Base-by-base conservation (phyloP, 2,329 filamentous ascomycete species). In the Aspergillus sp. region DNA sequence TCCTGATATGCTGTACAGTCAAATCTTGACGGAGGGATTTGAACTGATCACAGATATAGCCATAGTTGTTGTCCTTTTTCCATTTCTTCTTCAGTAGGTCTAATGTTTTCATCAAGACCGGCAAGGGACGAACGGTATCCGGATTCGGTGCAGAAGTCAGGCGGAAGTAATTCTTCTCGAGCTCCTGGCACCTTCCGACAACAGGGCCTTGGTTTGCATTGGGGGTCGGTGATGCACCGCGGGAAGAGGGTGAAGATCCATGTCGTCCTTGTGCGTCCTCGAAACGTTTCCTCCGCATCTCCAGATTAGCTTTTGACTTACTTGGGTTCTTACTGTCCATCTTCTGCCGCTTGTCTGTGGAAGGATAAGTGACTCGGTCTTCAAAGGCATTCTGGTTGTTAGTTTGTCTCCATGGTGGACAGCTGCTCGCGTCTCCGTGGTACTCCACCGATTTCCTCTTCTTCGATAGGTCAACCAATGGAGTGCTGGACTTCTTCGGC, bases 21-120 rank as follows among this genome's bases (percentile, higher is more conserved):
- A 99, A 85, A 81, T 99, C 95, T 83, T 99, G 95, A 63, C 95
- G 91, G 76, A 99, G 85, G 15, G 95, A 97, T 79, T 99, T 99
- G 84, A 99, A 96, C 84, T 99, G 95, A 75, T 99, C 93, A 85
- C 95, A 98, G 65, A 97, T 96, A 79, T 97, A 99, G 68, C 87
- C 89, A 78, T 99, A 99, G 79, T 98, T 97, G 79, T 89, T 89
- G 70, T 97, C 92, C 69, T 89, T 87, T 74, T 88, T 90, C 95
- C 95, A 99, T 80, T 96, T 98, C 81, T 89, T 91, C 82, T 96
- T 96, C 65, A 99, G 81, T 52, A 96, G 81, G 68, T 96, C 91
- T 76, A 99, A 79, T 5, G 94, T 93, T 78, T 95, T 88, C 67
- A 89, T 87, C 65, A 99, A 80, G 21, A 99, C 82, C 52, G 80